These are phyloP conservation scores for Salix brachista DNA, from an alignment of 345 rosid species.

Conservation along the genomic window DNA sequence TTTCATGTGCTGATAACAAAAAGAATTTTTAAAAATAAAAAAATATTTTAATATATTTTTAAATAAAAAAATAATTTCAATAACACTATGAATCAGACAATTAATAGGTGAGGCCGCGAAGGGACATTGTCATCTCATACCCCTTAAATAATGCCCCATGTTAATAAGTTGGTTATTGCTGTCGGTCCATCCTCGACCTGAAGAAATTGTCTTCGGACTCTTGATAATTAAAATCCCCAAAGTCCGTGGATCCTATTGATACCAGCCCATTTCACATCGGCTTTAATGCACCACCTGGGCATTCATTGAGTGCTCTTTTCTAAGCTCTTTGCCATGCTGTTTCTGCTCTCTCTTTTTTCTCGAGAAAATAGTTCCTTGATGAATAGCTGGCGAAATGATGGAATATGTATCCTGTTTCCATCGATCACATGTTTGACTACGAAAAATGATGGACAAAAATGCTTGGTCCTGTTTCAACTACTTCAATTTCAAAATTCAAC, in stretches of 20 bases:
- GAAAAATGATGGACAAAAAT: neutral
- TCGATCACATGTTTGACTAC: neutral
- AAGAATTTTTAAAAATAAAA: no score
- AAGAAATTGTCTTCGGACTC: neutral
- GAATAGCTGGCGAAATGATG: neutral
- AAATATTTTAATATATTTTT: no score
- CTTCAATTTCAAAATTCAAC: neutral
- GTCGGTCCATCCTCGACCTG: conserved; percentile 4
- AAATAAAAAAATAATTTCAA: no score
- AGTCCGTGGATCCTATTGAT: neutral
- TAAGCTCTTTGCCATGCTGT: neutral
- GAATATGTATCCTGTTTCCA: neutral
- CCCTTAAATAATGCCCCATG: neutral
- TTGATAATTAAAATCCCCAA: neutral
- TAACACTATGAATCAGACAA: accelerated
- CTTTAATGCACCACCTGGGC: neutral
- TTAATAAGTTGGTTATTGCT: neutral
- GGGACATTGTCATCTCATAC: neutral
- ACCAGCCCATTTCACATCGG: neutral
- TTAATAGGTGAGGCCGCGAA: neutral
- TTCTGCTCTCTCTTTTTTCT: neutral
- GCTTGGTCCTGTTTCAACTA: neutral
- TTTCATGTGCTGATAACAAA: no score
- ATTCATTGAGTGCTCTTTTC: neutral
- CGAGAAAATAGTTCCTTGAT: neutral